A percentile compares a stretch with the other conserved stretches of the same genome.
These are phyloP conservation scores for Yamadazyma akitaensis DNA, from an alignment of 805 yeast genomes.

Conservation along the genomic window DNA sequence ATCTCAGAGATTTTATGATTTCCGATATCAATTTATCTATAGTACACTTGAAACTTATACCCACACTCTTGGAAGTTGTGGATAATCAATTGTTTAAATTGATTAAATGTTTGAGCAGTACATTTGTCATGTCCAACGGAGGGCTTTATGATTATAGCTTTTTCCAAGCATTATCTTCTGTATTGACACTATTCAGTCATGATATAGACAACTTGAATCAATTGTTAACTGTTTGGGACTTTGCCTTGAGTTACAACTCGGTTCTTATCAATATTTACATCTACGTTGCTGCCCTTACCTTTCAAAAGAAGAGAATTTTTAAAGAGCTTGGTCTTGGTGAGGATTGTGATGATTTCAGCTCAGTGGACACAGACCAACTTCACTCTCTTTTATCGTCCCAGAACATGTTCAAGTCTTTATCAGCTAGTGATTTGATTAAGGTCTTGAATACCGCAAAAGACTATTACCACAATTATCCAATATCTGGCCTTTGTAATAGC, in stretches of 20 bases:
- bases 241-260: conserved; percentile 54
- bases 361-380: conserved; percentile 31
- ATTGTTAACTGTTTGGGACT: conserved; percentile 66
- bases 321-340: conserved; percentile 15
- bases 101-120: conserved; percentile 36
- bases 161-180: conserved; percentile 68
- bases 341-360: conserved; percentile 9
- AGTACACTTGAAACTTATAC: conserved; percentile 62
- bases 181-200: conserved; percentile 66
- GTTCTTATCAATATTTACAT: conserved; percentile 55
- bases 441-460: conserved; percentile 25
- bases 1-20: conserved; percentile 84
- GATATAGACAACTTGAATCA: conserved; percentile 45
- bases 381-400: conserved; percentile 36
- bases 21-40: conserved; percentile 63
- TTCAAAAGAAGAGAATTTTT: conserved; percentile 44
- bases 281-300: conserved; percentile 53
- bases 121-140: conserved; percentile 62
- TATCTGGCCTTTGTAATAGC: conserved; percentile 19
- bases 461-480: conserved; percentile 24
- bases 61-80: conserved; percentile 49
- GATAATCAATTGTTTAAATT: conserved; percentile 46
- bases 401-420: conserved; percentile 23
- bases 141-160: conserved; percentile 59
- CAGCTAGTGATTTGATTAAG: conserved; percentile 25